These are phyloP conservation scores for Populus deltoides DNA, from an alignment of 345 rosid genomes.

Conservation along the genomic window DNA sequence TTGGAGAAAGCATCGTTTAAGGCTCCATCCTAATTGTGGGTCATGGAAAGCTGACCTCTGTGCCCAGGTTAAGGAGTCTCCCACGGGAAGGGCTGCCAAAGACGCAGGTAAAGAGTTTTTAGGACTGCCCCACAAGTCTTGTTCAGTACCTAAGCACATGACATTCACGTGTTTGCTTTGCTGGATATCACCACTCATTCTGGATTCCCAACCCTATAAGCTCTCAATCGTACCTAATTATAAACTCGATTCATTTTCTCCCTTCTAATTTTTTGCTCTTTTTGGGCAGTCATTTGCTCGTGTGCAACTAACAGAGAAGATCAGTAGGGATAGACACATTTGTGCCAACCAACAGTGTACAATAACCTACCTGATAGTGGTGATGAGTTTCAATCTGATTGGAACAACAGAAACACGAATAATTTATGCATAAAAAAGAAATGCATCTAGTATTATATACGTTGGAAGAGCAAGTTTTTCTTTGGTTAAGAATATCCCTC, in stretches of 20 bases:
- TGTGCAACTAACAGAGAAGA: slow-evolving; percentile 4
- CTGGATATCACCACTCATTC: slow-evolving; percentile 27
- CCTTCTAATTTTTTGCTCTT: background rate
- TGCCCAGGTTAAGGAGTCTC: slow-evolving; percentile 32
- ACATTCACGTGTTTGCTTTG: slow-evolving; percentile 38
- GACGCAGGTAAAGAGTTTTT: slow-evolving; percentile 15
- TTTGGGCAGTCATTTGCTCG: slow-evolving; percentile 13
- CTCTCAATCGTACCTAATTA: background rate
- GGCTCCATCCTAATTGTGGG: slow-evolving; percentile 12
- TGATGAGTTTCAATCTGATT: slow-evolving; percentile 16
- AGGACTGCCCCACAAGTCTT: slow-evolving; percentile 13
- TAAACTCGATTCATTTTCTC: background rate
- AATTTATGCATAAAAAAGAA: slow-evolving; percentile 7
- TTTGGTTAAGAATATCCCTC: background rate
- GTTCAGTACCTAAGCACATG: slow-evolving; percentile 52
- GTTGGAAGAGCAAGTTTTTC: background rate
- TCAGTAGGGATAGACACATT: background rate
- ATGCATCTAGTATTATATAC: background rate
- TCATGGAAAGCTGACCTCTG: slow-evolving; percentile 17
- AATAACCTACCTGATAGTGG: slow-evolving; percentile 30
- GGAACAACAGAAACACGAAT: slow-evolving; percentile 16
- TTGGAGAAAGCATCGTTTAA: background rate
- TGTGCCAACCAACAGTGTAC: background rate
- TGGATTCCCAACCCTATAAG: background rate
- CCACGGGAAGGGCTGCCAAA: slow-evolving; percentile 27